Base-by-base conservation (phyloP, 768 basidiomycete species). In the Phlebiopsis flavidoalba region DNA sequence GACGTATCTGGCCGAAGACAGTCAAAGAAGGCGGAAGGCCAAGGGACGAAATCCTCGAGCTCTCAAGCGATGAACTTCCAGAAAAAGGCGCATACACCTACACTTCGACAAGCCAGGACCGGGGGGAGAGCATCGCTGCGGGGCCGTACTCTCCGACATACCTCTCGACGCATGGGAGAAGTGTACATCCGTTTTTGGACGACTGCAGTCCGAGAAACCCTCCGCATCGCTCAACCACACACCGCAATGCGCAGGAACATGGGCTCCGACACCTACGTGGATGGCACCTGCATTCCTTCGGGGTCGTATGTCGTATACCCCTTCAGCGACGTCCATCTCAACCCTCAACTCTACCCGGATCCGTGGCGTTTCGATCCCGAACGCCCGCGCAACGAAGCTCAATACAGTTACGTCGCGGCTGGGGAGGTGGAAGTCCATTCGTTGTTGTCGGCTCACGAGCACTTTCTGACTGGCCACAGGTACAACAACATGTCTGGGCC, bases 191-290 rank as follows among this genome's bases (percentile, higher is more conserved):
- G 15, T 77, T 87, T 58, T 78, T 91, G 36, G 90, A 91, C 70
- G 79, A 83, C 51, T 77, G 90, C 66, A 85, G n/a, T 91, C 67
- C 82, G 82, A 64, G 89, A 92, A 74, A 90, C 89, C 31, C 83
- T 89, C 24, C 86, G 89, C 40, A 75, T 91, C 51, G 88, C 89
- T 10, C 87, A 91, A 76, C 88, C 89, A 46, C 88, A 91, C 72
- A 82, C 83, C 1, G 89, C 89, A 59, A 89, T 91, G 88, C 82
- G 90, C 69, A 83, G 86, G 62, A 91, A 91, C 70, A 73, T 89
- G 60, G 89, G 89, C 17, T 86, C 86, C 65, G 86, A 88, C 60
- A 73, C 84, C 36, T 79, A 84, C 65, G 86, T 92, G 65, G 82
- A 86, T 73, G 83, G 83, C 63, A 88, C 86, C 72, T 74, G 80